Conservation (phyloP, 2,329 filamentous ascomycete genomes). For the Diaporthe batatas region DNA sequence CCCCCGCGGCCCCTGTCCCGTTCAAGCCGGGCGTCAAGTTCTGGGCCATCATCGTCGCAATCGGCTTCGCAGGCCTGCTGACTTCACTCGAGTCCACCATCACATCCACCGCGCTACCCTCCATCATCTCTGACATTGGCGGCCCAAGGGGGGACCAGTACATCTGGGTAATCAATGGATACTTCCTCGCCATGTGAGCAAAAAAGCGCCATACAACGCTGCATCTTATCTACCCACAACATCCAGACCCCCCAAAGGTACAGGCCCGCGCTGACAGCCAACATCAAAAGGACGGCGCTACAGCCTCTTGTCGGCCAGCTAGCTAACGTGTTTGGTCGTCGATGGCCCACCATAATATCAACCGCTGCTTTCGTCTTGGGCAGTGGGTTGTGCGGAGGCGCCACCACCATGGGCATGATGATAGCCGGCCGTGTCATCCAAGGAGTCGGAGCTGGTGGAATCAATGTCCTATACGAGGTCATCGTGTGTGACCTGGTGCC, state of each 20-base stretch:
- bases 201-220: no score
- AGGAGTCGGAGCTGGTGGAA: conserved; percentile 57
- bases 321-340: conserved; percentile 59
- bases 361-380: conserved; percentile 54
- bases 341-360: conserved; percentile 55
- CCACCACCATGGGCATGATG: conserved; percentile 58
- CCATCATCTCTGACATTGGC: conserved; percentile 45
- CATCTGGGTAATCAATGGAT: conserved; percentile 46
- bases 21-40: conserved; percentile 4
- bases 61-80: conserved; percentile 38
- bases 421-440: conserved; percentile 65
- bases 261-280: neutral
- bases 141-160: conserved; percentile 43
- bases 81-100: conserved; percentile 47
- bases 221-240: no score
- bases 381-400: conserved; percentile 64
- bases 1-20: neutral
- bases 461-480: conserved; percentile 51
- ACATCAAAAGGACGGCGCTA: conserved; percentile 46
- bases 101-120: conserved; percentile 47
- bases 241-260: neutral
- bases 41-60: neutral
- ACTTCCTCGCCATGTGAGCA: conserved; percentile 47
- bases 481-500: conserved; percentile 45
- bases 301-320: conserved; percentile 65